Evolutionary conservation across 2,329 filamentous ascomycete species (phyloP), one percentile per base, ranked within the genome.

Genomic region (Aurifilum marmelostoma): DNA sequence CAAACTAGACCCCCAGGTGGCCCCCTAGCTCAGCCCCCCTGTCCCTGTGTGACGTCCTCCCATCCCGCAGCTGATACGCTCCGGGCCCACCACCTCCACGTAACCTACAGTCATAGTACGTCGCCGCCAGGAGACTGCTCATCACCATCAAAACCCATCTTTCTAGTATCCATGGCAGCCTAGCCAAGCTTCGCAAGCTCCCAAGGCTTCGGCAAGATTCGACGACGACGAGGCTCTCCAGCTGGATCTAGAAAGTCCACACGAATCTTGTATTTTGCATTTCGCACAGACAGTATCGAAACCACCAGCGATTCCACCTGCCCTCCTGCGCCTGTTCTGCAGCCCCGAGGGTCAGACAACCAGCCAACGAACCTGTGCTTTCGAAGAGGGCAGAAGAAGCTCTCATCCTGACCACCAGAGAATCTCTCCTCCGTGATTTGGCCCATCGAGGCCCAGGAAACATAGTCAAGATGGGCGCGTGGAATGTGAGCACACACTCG

Each of bases 401-500:
- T 6, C 27, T 29, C 56, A 27, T 59, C 29, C 54, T 16, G 14
- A 41, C 27, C 27, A 32, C 21, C 5, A n/a, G 65, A 66, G 32
- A 16, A 54, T 34, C n/a, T 63, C 18, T 27, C 52, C 50, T 43
- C 61, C 7, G 47, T 24, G 18, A 37, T 27, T 9, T 52, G 50
- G 29, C 34, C 34, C 50, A 12, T 21, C 41, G 60, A 59, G 43
- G 27, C 32, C n/a, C 32, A 11, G 32, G 14, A 37, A 37, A 9
- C 43, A 7, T 14, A 27, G 24, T 61, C 64, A 64, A 67, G 37
- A 71, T 71, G 70, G 67, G 62, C 60, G 69, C 68, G 52, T 76
- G 73, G 74, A 75, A 74, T 62, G 73, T 74, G 47, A 71, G 70
- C 27, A 39, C 2, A 11, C 18, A 16, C 5, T n/a, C 8, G 4